Conservation (phyloP, 2,329 filamentous ascomycete genomes). For the Cladosporium sp. region DNA sequence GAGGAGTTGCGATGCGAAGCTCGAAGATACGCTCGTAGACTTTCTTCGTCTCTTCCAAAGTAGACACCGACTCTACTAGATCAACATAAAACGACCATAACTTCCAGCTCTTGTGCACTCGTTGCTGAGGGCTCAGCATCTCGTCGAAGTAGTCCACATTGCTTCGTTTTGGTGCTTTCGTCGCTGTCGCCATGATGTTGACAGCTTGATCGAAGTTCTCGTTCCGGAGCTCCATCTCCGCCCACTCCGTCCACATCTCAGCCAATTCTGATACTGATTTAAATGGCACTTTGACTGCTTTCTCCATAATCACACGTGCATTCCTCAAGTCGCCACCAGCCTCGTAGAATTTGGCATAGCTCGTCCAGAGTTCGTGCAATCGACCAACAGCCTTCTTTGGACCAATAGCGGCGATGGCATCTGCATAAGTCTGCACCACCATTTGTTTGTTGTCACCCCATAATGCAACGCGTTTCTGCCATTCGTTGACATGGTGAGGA, state of each 20-base stretch:
- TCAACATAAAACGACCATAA: conserved; percentile 99
- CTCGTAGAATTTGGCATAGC: conserved; percentile 97
- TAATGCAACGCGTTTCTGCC: conserved; percentile 92
- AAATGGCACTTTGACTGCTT: conserved; percentile 95
- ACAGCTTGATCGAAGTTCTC: conserved; percentile 95
- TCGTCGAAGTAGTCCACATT: conserved; percentile 99
- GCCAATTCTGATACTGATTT: conserved; percentile 95
- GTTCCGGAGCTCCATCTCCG: conserved; percentile 92
- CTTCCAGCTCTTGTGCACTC: conserved; percentile 99
- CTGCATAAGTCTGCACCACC: conserved; percentile 88
- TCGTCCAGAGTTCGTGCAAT: conserved; percentile 92
- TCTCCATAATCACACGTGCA: conserved; percentile 91
- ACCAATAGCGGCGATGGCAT: conserved; percentile 86
- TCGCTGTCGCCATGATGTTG: conserved; percentile 93
- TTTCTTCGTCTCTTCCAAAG: conserved; percentile 84
- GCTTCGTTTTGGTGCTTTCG: conserved; percentile 94
- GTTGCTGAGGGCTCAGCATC: conserved; percentile 84
- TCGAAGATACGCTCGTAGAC: conserved; percentile 98
- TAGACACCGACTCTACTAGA: conserved; percentile 88
- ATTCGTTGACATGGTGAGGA: conserved; percentile 91
- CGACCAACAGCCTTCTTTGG: conserved; percentile 92
- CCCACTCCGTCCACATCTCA: conserved; percentile 99
- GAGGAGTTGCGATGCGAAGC: conserved; percentile 92
- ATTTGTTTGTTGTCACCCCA: conserved; percentile 93
- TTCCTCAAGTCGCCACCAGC: conserved; percentile 76